Conservation (phyloP, 2,329 filamentous ascomycete genomes). For the Fusarium begoniae region DNA sequence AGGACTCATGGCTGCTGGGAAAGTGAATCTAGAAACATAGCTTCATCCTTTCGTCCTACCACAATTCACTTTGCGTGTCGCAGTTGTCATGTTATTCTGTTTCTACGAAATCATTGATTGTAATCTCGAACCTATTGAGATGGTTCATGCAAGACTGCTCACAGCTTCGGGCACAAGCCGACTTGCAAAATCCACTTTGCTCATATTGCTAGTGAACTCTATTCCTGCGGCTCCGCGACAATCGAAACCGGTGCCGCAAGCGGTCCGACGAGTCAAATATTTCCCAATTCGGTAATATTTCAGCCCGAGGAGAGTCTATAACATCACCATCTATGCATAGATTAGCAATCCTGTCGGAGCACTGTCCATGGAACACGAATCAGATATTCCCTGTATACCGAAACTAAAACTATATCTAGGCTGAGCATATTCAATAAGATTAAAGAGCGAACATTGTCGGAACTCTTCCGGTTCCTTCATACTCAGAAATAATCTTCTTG, state of each 20-base stretch:
- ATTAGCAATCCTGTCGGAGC: neutral
- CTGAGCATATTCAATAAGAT: no score
- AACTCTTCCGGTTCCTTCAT: neutral
- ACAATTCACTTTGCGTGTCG: no score
- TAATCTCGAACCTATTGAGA: neutral
- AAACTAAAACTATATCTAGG: neutral
- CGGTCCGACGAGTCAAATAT: neutral
- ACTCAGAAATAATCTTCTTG: neutral
- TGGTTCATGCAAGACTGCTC: neutral
- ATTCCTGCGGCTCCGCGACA: neutral
- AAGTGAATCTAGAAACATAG: neutral
- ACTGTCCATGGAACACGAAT: neutral
- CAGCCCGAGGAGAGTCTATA: rapidly evolving
- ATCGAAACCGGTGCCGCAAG: neutral
- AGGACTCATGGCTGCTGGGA: neutral
- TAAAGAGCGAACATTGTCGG: neutral
- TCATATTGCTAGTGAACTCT: neutral
- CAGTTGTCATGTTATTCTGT: no score
- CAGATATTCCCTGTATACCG: no score
- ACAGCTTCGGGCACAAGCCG: neutral
- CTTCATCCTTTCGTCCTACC: no score
- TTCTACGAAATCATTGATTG: neutral
- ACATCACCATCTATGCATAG: no score
- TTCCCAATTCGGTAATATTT: neutral
- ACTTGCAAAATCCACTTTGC: neutral